These are phyloP conservation scores for Russula sp. DNA, from an alignment of 768 basidiomycete genomes.

Conservation along the genomic window DNA sequence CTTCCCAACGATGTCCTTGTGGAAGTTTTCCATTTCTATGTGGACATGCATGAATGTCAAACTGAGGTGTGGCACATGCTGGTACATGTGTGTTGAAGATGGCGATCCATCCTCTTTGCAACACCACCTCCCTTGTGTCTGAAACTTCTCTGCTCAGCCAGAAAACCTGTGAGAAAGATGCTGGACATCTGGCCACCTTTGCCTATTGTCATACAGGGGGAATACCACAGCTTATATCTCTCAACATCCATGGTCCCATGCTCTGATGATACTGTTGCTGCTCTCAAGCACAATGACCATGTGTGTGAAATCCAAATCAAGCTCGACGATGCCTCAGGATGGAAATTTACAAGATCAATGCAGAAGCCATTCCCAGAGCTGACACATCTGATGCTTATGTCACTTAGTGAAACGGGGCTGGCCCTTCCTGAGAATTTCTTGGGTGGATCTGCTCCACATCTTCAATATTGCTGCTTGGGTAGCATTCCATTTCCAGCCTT, in stretches of 20 bases:
- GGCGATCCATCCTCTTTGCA: not conserved
- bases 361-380: too few relatives aligned
- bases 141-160: not conserved
- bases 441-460: not conserved
- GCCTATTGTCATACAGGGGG: too few relatives aligned
- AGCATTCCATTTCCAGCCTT: not conserved
- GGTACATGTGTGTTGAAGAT: not conserved
- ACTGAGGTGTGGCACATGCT: not conserved
- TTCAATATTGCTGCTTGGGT: not conserved
- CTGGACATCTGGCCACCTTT: not conserved
- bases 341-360: too few relatives aligned
- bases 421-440: not conserved
- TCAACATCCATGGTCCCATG: too few relatives aligned
- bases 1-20: not conserved
- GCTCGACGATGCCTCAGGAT: too few relatives aligned
- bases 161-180: fast-evolving
- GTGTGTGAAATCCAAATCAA: too few relatives aligned
- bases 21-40: not conserved
- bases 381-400: too few relatives aligned
- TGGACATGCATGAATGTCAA: not conserved
- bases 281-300: too few relatives aligned
- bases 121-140: not conserved
- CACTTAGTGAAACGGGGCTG: too few relatives aligned
- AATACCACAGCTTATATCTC: too few relatives aligned
- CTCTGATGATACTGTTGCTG: too few relatives aligned